Evolutionary conservation across 1,284 basidiomycete genomes (phyloP).

Genomic region (Cryptococcus sp.): DNA sequence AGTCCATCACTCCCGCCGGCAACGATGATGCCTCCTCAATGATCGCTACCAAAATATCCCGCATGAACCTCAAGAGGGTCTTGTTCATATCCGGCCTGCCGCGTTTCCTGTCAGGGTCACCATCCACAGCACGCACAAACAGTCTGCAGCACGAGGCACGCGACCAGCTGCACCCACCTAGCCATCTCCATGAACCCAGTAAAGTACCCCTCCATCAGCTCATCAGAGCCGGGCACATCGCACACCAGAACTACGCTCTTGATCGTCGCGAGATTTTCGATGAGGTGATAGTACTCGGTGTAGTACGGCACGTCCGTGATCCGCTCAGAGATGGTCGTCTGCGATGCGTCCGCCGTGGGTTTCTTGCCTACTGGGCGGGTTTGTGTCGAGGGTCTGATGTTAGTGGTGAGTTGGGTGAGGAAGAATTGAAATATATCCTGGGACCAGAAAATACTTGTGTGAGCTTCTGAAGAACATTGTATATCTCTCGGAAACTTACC

Average conservation of each 20-base stretch:
- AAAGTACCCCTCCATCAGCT: slow-evolving; percentile 80
- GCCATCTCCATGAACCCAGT: slow-evolving; percentile 76
- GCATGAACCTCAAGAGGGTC: slow-evolving; percentile 82
- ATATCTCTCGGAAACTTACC: slow-evolving; percentile 37
- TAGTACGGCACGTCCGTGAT: slow-evolving; percentile 60
- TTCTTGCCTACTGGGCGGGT: slow-evolving; percentile 24
- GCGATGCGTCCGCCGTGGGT: slow-evolving; percentile 20
- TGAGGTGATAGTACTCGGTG: slow-evolving; percentile 84
- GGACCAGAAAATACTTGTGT: not conserved
- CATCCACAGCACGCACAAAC: no score
- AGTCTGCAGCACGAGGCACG: not conserved
- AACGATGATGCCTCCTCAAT: slow-evolving; percentile 79
- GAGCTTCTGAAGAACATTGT: not conserved
- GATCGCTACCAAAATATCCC: slow-evolving; percentile 82
- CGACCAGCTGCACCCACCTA: slow-evolving; percentile 51
- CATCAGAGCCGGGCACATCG: slow-evolving; percentile 81
- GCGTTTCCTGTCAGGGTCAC: no score
- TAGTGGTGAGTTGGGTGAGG: slow-evolving; percentile 71
- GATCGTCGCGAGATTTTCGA: slow-evolving; percentile 87
- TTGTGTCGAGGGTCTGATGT: slow-evolving; percentile 60
- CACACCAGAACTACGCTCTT: slow-evolving; percentile 92
- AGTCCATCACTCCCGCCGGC: slow-evolving; percentile 73
- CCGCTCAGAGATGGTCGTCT: slow-evolving; percentile 52
- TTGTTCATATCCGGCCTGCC: slow-evolving; percentile 69
- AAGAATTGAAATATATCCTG: slow-evolving; percentile 95